Conservation (phyloP, 148 eudicot species). For the Nyssa sinensis region DNA sequence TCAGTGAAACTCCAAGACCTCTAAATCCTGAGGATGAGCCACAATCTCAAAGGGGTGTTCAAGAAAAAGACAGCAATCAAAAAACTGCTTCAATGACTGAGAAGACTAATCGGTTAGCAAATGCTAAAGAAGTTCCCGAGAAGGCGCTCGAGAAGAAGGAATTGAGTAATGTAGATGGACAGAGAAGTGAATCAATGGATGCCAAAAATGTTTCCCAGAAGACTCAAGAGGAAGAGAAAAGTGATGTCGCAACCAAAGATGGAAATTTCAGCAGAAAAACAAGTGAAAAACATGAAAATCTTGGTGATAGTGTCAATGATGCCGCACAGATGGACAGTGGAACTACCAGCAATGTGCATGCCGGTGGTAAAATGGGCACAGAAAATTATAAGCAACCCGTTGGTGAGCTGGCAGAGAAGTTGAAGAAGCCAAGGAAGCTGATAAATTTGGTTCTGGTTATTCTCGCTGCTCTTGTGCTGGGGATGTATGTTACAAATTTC, state of each 20-base stretch:
- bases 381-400: neutral
- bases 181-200: neutral
- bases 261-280: neutral
- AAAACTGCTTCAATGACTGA: neutral
- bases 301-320: neutral
- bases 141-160: conserved; percentile 10
- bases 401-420: conserved; percentile 19
- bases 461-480: conserved; percentile 32
- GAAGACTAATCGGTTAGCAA: neutral
- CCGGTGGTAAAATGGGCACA: neutral
- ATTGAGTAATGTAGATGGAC: neutral
- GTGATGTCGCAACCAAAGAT: neutral
- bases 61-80: no score
- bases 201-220: neutral
- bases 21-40: conserved; percentile 3
- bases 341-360: neutral
- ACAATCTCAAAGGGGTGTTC: neutral
- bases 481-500: conserved; percentile 29
- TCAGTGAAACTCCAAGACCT: conserved; percentile 10
- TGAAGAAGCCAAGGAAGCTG: conserved; percentile 39
- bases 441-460: conserved; percentile 25
- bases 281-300: conserved; percentile 16
- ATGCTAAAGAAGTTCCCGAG: neutral
- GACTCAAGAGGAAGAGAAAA: neutral
- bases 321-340: neutral